phyloP scores from a whole-genome alignment of 106 monocot species.

The Dendrobium huoshanense region DNA sequence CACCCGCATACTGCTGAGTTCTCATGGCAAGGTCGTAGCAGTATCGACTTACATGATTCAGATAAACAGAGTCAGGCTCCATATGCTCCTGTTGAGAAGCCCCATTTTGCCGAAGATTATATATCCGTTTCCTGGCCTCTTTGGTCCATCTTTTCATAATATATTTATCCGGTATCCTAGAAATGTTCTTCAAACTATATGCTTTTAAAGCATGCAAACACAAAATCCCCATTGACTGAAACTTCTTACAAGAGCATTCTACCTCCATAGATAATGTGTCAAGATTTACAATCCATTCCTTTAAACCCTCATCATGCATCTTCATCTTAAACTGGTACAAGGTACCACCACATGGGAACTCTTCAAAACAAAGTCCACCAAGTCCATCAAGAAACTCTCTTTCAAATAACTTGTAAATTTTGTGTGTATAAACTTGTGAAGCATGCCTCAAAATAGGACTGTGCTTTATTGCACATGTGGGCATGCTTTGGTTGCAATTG shows the following conservation, averaged over 20 bases:
- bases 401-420: constrained; percentile 30
- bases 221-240: constrained; percentile 33
- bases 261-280: constrained; percentile 13
- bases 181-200: constrained; percentile 20
- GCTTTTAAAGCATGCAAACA: constrained; percentile 29
- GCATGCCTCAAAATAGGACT: constrained; percentile 30
- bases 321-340: constrained; percentile 17
- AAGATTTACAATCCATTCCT: constrained; percentile 17
- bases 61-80: constrained; percentile 3
- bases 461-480: constrained; percentile 14
- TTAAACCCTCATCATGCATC: constrained; percentile 17
- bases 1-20: neutral
- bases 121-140: constrained; percentile 25
- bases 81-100: neutral
- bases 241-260: constrained; percentile 26
- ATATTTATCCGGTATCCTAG: constrained; percentile 23
- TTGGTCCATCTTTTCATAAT: constrained; percentile 40
- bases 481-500: constrained; percentile 25
- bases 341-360: constrained; percentile 9
- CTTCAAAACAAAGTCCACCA: constrained; percentile 13
- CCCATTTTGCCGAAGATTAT: neutral
- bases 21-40: constrained; percentile 4
- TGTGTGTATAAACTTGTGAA: constrained; percentile 24
- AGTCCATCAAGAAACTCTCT: constrained; percentile 22
- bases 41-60: constrained; percentile 3